Base-by-base conservation (phyloP, 2,329 filamentous ascomycete genomes). In the Aspergillus pseudoviridinutans region DNA sequence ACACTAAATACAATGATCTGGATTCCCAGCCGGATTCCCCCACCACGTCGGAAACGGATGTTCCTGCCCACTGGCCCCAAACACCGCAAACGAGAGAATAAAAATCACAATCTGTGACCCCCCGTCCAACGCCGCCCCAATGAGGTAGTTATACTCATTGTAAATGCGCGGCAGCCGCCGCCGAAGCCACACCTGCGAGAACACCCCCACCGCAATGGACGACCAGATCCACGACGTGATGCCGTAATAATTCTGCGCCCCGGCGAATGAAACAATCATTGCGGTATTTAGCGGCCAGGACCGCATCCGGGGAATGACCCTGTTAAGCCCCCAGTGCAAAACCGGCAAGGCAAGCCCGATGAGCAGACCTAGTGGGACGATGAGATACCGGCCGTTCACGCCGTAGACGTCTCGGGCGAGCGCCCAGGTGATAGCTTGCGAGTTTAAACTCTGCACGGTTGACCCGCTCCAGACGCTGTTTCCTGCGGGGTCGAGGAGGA, bases 341-440 rank as follows among this genome's bases (percentile, higher is more conserved):
- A 72, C 59, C 0, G 83, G 80, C 0, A 77, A 9, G 1, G 57
- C 78, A 0, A 74, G 74, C 3, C 83, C 83, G 17, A 85, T 72
- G 2, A 73, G 70, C 0, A 85, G 59, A 4, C 82, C 82, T 1
- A 83, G 61, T 1, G 82, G 81, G 0, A 85, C 80, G 50, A 82
- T 72, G 3, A 72, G 58, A 60, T 84, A 83, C 4, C 66, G 65
- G 0, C 66, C 69, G 2, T 78, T 78, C 0, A 68, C 51, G 53
- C 75, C 77, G 72, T 84, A 86, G 0, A 86, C 73, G 25, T 85
- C 78, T 6, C 77, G 72, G 6, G 83, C 81, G 3, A 86, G 66
- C 0, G 83, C 82, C 73, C 73, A 75, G 2, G 71, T 68, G 12
- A 68, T 65, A 9, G 74, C 74, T 49, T 74, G 69, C 2, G 71